Evolutionary conservation across 495 filamentous ascomycete species (phyloP).

Genomic region (Bacidia gigantensis): DNA sequence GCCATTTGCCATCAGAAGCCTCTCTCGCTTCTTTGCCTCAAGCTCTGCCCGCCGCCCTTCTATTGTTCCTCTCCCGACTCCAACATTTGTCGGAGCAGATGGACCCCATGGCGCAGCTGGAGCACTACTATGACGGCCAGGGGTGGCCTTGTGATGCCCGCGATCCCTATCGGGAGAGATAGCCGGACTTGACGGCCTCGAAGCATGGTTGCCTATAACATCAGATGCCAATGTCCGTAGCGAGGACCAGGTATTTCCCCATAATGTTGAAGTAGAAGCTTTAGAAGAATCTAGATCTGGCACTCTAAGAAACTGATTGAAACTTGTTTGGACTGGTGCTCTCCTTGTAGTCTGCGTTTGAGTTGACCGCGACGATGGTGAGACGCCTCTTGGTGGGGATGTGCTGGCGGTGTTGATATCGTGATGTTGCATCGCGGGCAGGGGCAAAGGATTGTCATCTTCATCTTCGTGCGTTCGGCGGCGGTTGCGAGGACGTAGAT

Average conservation of each 20-base stretch:
- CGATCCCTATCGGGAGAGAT: conserved; percentile 25
- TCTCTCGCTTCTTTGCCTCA: conserved; percentile 49
- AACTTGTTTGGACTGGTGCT: no score
- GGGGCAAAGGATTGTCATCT: neutral
- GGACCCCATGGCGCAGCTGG: conserved; percentile 43
- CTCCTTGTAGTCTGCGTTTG: conserved; percentile 21
- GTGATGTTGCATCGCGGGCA: neutral
- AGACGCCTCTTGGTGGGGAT: conserved; percentile 30
- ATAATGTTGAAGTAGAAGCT: conserved; percentile 26
- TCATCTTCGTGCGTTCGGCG: conserved; percentile 10
- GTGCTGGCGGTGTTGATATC: conserved; percentile 13
- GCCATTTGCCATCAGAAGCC: conserved; percentile 41
- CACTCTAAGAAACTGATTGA: conserved; percentile 20
- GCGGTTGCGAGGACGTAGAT: conserved; percentile 14
- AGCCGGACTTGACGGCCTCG: conserved; percentile 21
- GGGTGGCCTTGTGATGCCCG: conserved; percentile 33
- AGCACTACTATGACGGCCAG: conserved; percentile 27
- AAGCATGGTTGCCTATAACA: conserved; percentile 34
- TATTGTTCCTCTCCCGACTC: conserved; percentile 39
- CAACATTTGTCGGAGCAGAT: conserved; percentile 25
- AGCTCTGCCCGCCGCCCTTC: conserved; percentile 43
- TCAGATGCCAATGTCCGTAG: conserved; percentile 40
- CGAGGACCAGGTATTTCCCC: conserved; percentile 41
- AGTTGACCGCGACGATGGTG: conserved; percentile 35
- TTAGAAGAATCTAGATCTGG: conserved; percentile 19